Evolutionary conservation across 2,329 filamentous ascomycete species (phyloP).

Genomic region (Leptodontidium sp.): DNA sequence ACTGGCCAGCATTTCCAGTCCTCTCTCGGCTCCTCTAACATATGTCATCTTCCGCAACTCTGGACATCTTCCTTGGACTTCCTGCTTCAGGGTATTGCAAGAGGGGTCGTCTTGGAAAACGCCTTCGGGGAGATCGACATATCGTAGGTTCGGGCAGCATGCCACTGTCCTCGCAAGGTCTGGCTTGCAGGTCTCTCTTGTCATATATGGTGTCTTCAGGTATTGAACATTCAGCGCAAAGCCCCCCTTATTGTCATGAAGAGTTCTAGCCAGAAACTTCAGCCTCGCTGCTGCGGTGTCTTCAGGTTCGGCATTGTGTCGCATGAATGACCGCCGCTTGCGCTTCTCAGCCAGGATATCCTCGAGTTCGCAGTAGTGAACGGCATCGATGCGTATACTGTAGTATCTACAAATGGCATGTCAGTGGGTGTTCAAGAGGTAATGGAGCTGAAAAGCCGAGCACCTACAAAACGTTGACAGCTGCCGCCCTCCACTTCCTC

Average conservation of each 20-base stretch:
- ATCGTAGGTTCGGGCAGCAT: constrained; percentile 83
- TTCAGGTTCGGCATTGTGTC: constrained; percentile 80
- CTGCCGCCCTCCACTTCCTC: constrained; percentile 71
- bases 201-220: constrained; percentile 94
- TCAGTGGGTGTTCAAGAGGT: constrained; percentile 19
- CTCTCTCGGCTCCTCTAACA: constrained; percentile 77
- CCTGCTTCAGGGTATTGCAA: constrained; percentile 79
- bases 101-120: constrained; percentile 82
- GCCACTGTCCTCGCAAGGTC: constrained; percentile 87
- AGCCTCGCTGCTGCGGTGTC: constrained; percentile 81
- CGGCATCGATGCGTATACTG: constrained; percentile 90
- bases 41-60: constrained; percentile 92
- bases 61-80: constrained; percentile 83
- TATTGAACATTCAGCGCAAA: constrained; percentile 77
- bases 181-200: constrained; percentile 81
- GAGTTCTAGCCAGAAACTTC: constrained; percentile 79
- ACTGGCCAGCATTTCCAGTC: constrained; percentile 73
- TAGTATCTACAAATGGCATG: constrained; percentile 68
- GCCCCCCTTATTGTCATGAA: constrained; percentile 74
- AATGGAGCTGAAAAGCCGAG: not conserved
- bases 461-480: constrained; percentile 67
- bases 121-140: constrained; percentile 89
- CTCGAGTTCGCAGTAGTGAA: constrained; percentile 93
- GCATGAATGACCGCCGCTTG: constrained; percentile 75
- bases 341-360: constrained; percentile 81